These are phyloP conservation scores for Dioszegia hungarica DNA, from an alignment of 768 basidiomycete species.

Conservation along the genomic window DNA sequence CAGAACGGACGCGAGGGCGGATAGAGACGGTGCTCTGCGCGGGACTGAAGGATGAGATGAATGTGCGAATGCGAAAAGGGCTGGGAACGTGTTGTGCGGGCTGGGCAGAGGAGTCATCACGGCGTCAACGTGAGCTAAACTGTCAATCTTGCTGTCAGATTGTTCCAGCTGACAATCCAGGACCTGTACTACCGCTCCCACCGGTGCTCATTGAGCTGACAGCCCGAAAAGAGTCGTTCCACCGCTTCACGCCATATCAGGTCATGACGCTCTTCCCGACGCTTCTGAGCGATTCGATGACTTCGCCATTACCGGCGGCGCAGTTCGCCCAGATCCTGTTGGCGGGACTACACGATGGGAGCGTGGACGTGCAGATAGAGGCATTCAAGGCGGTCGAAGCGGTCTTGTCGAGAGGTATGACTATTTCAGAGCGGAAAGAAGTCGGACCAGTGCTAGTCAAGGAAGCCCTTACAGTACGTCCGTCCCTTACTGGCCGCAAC, in stretches of 20 bases:
- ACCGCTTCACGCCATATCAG: conserved; percentile 41
- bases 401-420: conserved; percentile 30
- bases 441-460: conserved; percentile 23
- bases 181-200: conserved; percentile 33
- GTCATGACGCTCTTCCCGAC: conserved; percentile 32
- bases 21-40: conserved; percentile 41
- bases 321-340: conserved; percentile 35
- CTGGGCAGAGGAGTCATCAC: conserved; percentile 32
- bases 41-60: conserved; percentile 39
- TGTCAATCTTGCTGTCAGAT: too few species aligned
- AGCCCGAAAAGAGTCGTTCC: conserved; percentile 27
- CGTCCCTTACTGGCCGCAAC: too few species aligned
- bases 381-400: conserved; percentile 35
- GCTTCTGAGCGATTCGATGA: conserved; percentile 30
- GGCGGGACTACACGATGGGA: conserved; percentile 36
- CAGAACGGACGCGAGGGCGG: conserved; percentile 23
- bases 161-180: conserved; percentile 10
- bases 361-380: conserved; percentile 37
- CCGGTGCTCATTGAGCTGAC: conserved; percentile 34
- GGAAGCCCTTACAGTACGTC: conserved; percentile 30
- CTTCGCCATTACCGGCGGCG: conserved; percentile 23
- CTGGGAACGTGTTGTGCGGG: conserved; percentile 29
- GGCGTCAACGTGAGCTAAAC: conserved; percentile 33
- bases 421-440: conserved; percentile 25
- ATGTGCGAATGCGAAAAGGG: conserved; percentile 37